A percentile compares a stretch with the other conserved stretches of the same genome.
Evolutionary conservation across 495 filamentous ascomycete species (phyloP).

Genomic region (Margaritispora aquatica): DNA sequence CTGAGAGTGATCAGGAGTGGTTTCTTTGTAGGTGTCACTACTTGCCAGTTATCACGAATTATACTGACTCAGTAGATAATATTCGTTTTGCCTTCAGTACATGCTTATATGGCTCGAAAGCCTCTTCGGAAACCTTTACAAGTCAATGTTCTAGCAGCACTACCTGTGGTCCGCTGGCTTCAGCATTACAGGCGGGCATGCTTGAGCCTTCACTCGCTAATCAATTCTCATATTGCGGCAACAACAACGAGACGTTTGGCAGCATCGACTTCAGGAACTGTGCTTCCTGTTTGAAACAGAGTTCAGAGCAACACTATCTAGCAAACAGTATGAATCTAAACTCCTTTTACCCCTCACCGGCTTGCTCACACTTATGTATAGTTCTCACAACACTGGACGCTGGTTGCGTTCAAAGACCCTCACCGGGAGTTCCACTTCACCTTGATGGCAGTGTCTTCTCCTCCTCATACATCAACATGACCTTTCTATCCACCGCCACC

Average conservation of each 20-base stretch:
- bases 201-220: constrained; percentile 3
- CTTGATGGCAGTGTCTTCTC: constrained; percentile 45
- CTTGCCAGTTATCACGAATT: background rate
- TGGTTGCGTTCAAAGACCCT: constrained; percentile 37
- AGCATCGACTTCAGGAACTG: background rate
- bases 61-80: constrained; percentile 25
- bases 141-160: constrained; percentile 8
- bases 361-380: constrained; percentile 14
- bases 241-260: constrained; percentile 5
- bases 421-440: constrained; percentile 31
- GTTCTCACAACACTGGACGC: constrained; percentile 39
- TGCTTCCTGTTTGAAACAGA: constrained; percentile 6
- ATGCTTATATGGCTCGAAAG: constrained; percentile 29
- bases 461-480: constrained; percentile 31
- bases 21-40: constrained; percentile 39
- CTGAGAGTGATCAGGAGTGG: constrained; percentile 43
- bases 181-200: constrained; percentile 9
- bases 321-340: constrained; percentile 9
- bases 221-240: constrained; percentile 14
- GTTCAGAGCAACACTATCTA: constrained; percentile 5
- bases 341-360: background rate
- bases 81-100: constrained; percentile 31
- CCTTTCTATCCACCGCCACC: constrained; percentile 23
- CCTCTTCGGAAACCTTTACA: constrained; percentile 2
- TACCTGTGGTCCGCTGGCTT: constrained; percentile 10